These are phyloP conservation scores for Casuarina cunninghamiana DNA, from an alignment of 306 rosid genomes.

Conservation along the genomic window DNA sequence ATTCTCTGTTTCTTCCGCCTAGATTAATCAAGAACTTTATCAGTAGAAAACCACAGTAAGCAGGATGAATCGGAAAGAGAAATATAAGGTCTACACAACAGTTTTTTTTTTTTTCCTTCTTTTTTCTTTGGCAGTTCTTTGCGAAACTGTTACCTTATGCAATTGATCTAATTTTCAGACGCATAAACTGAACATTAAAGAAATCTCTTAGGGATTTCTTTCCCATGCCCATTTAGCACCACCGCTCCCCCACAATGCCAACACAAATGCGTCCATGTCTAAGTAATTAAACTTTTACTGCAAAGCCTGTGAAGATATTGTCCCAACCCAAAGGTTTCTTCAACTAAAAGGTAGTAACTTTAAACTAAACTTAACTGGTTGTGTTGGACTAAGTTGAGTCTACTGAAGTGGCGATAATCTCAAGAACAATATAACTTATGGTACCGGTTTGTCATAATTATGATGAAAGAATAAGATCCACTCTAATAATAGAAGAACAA, in stretches of 20 bases:
- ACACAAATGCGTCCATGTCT: background rate
- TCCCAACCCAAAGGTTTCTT: background rate
- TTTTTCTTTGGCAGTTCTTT: background rate
- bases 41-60: constrained; percentile 13
- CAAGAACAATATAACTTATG: background rate
- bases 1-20: constrained; percentile 69
- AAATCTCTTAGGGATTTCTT: no score
- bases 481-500: background rate
- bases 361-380: background rate
- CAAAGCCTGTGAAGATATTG: no score
- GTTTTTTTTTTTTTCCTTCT: background rate
- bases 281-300: no score
- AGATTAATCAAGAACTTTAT: constrained; percentile 31
- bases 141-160: background rate
- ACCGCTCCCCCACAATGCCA: background rate
- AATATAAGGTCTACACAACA: background rate
- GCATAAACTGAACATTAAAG: no score
- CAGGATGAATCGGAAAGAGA: background rate
- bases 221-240: background rate
- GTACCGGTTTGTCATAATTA: background rate
- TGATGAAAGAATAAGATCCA: background rate
- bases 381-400: background rate
- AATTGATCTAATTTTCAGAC: no score
- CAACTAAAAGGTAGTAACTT: background rate
- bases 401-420: background rate